These are phyloP conservation scores for Neofusicoccum cordaticola DNA, from an alignment of 2,329 filamentous ascomycete genomes.

Conservation along the genomic window DNA sequence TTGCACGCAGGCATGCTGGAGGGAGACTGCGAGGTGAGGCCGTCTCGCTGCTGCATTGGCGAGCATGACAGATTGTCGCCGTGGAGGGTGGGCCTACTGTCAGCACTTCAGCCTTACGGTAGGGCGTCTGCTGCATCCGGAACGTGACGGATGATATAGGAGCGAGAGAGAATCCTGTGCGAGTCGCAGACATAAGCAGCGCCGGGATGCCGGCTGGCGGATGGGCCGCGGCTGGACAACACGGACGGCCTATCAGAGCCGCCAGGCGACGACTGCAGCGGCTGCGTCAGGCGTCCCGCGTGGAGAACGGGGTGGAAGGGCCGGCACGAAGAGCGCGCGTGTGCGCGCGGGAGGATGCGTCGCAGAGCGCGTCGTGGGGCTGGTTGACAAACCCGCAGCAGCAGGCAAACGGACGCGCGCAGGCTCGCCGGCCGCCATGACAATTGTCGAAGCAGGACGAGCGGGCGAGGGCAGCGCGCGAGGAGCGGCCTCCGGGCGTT, in stretches of 20 bases:
- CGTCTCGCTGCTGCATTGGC: not conserved
- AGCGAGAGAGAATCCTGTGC: not conserved
- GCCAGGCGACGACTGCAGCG: not conserved
- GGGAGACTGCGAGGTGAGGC: not conserved
- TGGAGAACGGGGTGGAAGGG: not conserved
- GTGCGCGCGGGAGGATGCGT: not conserved
- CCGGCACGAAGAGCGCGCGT: not conserved
- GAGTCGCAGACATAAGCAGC: not conserved
- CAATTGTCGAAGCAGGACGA: not conserved
- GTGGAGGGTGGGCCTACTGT: conserved; percentile 2
- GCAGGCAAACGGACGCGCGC: conserved; percentile 3
- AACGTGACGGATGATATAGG: not conserved
- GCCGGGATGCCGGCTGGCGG: not conserved
- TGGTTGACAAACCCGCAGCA: conserved; percentile 8
- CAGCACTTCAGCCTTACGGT: conserved; percentile 15
- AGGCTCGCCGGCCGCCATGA: not conserved
- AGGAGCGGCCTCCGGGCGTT: not conserved
- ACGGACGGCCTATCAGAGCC: not conserved
- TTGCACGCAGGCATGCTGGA: conserved; percentile 1
- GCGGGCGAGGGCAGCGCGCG: not conserved
- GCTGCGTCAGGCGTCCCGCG: not conserved
- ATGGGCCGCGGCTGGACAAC: not conserved
- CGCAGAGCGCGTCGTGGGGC: not conserved
- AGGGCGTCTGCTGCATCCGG: not conserved
- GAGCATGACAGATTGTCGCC: conserved; percentile 10